Base-by-base conservation (phyloP, 2,329 filamentous ascomycete genomes). In the Ramularia collo-cygni region DNA sequence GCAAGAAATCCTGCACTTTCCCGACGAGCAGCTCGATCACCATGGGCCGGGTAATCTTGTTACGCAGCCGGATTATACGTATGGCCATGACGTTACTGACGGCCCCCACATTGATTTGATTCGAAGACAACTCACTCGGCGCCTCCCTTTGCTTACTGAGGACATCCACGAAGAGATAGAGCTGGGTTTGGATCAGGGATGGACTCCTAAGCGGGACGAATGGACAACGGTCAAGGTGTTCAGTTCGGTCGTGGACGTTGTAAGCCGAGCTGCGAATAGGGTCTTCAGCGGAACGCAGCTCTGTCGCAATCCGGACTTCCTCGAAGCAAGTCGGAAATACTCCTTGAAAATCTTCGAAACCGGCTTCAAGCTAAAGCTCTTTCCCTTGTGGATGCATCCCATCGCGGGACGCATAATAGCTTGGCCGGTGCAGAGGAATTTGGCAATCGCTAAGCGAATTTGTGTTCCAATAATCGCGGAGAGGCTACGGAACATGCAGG, bases 241-340 rank as follows among this genome's bases (percentile, higher is more conserved):
- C 21, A 28, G 18, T 8, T 40, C 45, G 1, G 43, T 37, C 14
- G 42, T 37, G 28, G 40, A 35, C 17, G 46, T 52, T 14, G 34
- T 52, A 8, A 46, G 43, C 28, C 35, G 47, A 16, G 50, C 45
- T 8, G 50, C 50, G 1, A 52, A 52, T 28, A 34, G 48, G 5
- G 43, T 52, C 3, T 47, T 52, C 14, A 39, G 42, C 14, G 47
- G 50, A n/a, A 37, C 34, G 8, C 43, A 47, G 26, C 45, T 52
- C 3, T 52, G 50, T 42, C 38, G 47, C 8, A 45, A 39, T 30
- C 39, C 38, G 5, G 45, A 47, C 8, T 52, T 46, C 24, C 27
- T 52, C 9, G 39, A 48, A 5, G 29, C 33, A 8, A 44, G 43
- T 4, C 35, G 47, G 24, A 32, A 38, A 4, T 51, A 49, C 12